Conservation (phyloP, 768 basidiomycete species). For the Kwoniella mangroviensis region DNA sequence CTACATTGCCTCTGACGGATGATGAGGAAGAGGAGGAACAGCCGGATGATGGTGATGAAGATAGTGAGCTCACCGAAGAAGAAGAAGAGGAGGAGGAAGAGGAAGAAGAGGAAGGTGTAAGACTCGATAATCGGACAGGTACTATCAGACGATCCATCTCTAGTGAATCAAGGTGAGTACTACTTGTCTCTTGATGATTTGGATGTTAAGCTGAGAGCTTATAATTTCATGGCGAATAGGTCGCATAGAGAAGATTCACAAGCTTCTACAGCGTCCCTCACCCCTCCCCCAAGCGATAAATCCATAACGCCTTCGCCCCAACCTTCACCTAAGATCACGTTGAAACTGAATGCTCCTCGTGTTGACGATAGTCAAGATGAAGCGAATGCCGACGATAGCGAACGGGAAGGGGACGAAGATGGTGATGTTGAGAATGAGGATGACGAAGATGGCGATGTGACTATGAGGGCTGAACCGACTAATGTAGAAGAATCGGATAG, state of each 20-base stretch:
- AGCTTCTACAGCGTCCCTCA: conserved; percentile 25
- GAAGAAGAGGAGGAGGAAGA: conserved; percentile 20
- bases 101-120: conserved; percentile 9
- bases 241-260: conserved; percentile 11
- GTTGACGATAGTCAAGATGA: conserved; percentile 7
- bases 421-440: conserved; percentile 17
- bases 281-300: conserved; percentile 23
- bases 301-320: conserved; percentile 13
- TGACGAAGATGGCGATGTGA: conserved; percentile 21
- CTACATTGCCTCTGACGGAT: conserved; percentile 23
- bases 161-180: conserved; percentile 4
- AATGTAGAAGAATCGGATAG: conserved; percentile 9
- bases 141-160: conserved; percentile 1
- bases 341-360: conserved; percentile 10
- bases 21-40: conserved; percentile 47
- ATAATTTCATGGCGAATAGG: neutral
- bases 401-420: conserved; percentile 5
- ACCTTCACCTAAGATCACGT: conserved; percentile 9
- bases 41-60: neutral
- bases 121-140: neutral
- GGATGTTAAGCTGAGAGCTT: neutral
- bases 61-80: conserved; percentile 13
- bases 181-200: too few relatives aligned
- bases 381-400: neutral
- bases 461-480: conserved; percentile 26